Evolutionary conservation across 1,139 yeast species (phyloP).

Genomic region (Meyerozyma athensensis): DNA sequence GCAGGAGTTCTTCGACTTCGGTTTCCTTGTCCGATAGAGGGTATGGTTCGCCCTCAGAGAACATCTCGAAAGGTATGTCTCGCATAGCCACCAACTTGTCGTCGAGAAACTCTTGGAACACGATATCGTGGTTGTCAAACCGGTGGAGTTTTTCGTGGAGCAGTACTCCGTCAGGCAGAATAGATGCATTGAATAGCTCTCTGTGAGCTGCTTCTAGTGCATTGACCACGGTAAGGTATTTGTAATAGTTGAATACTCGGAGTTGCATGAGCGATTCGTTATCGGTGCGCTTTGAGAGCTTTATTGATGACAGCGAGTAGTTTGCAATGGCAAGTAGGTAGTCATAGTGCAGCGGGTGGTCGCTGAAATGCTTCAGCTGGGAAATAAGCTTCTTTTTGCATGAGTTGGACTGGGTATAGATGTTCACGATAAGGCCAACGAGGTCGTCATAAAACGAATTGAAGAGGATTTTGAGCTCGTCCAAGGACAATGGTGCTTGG

Average conservation of each 20-base stretch:
- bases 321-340: constrained; percentile 43
- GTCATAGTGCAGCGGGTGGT: constrained; percentile 32
- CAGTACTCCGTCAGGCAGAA: constrained; percentile 23
- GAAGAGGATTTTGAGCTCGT: constrained; percentile 32
- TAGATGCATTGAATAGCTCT: constrained; percentile 24
- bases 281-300: constrained; percentile 35
- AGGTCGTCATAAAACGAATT: constrained; percentile 34
- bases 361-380: constrained; percentile 23
- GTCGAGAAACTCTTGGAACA: constrained; percentile 32
- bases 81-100: constrained; percentile 29
- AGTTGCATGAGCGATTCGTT: constrained; percentile 34
- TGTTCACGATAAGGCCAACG: constrained; percentile 28
- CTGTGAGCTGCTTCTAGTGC: constrained; percentile 33
- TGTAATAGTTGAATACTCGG: constrained; percentile 39
- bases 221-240: constrained; percentile 30
- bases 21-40: background rate
- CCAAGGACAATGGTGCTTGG: constrained; percentile 36
- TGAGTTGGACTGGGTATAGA: constrained; percentile 37
- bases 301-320: constrained; percentile 36
- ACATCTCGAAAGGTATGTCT: constrained; percentile 21
- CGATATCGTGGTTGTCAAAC: constrained; percentile 37
- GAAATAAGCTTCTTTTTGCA: constrained; percentile 37
- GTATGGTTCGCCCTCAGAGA: constrained; percentile 1
- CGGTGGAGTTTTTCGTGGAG: constrained; percentile 37
- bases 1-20: background rate